Evolutionary conservation across 148 eudicot genomes (phyloP), one percentile per base, ranked within the genome.

Genomic region (Beta vulgaris): DNA sequence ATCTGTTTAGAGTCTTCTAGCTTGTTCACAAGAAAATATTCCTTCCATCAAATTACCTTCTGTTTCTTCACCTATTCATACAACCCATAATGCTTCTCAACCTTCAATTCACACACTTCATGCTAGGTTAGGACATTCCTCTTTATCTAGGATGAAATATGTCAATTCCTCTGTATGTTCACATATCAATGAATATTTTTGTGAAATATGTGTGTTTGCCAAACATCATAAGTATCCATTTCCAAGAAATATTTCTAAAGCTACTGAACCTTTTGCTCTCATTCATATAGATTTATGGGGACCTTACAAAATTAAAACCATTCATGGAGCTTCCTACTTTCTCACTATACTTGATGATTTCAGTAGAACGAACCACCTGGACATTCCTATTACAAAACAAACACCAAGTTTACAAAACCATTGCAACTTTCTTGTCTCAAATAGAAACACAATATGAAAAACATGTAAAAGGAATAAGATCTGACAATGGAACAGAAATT

Each of bases 201-300:
- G 59, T 71, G 31, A 34, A 16, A 19, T 55, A 4, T 71, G 74
- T 71, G 5, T 0, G 6, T 3, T 7, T 6, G 61, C 32, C 2
- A 55, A 35, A 21, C 11, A 18, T 0, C 31, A 72, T 37, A 54
- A 7, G 0, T n/a, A 57, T 0, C 53, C 75, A 1, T 58, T 72
- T 36, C 35, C 46, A 4, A 4, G 2, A 9, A 73, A 68, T 26
- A 0, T 0, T 0, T 40, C 0, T 21, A 23, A 1, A 5, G 31
- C 25, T 14, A 9, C 6, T 3, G 0, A 12, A 18, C 3, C 2
- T 2, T 73, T 73, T 73, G 69, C 43, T 0, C 0, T 73, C 0
- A 2, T 73, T 0, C 68, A 73, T 13, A 43, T 61, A 5, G 69
- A 73, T 14, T 1, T 44, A 1, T 73, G 76, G 68, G 76, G 76